These are phyloP conservation scores for Exophiala mesophila DNA, from an alignment of 2,329 filamentous ascomycete species.

Conservation along the genomic window DNA sequence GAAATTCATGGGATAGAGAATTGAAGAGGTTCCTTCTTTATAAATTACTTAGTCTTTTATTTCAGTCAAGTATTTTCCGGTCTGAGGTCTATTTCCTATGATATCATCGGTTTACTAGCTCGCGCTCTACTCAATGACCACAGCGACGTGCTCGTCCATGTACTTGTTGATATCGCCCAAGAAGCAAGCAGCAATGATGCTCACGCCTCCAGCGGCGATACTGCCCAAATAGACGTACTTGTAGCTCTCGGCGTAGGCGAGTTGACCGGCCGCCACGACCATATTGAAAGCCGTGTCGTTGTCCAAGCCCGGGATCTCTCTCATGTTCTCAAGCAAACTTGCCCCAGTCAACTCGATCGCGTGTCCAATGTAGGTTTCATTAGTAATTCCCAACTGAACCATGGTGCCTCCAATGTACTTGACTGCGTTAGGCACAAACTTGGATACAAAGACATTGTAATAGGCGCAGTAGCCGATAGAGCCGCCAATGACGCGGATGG, in stretches of 20 bases:
- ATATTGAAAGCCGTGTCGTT: constrained; percentile 44
- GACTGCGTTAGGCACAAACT: constrained; percentile 43
- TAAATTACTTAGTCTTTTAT: too few species aligned
- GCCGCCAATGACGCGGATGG: constrained; percentile 63
- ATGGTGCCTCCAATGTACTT: constrained; percentile 50
- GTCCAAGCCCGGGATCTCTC: constrained; percentile 43
- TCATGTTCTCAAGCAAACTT: constrained; percentile 39
- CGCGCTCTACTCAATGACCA: constrained; percentile 44
- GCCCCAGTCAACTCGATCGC: constrained; percentile 52
- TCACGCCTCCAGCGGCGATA: constrained; percentile 56
- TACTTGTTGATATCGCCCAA: constrained; percentile 55
- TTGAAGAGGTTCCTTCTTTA: too few species aligned
- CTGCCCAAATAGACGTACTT: constrained; percentile 58
- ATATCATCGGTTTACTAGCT: too few species aligned
- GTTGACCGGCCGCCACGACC: constrained; percentile 52
- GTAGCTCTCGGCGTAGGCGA: constrained; percentile 56
- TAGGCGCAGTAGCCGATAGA: constrained; percentile 57
- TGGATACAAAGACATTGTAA: constrained; percentile 48
- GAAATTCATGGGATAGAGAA: neutral
- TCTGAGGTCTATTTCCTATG: too few species aligned
- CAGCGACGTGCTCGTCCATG: constrained; percentile 56
- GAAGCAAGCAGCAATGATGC: constrained; percentile 55
- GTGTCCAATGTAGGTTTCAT: constrained; percentile 42
- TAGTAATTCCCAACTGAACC: constrained; percentile 48
- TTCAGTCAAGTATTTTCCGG: too few species aligned